Evolutionary conservation across 1,284 basidiomycete genomes (phyloP).

Genomic region (Cryptococcus sp.): DNA sequence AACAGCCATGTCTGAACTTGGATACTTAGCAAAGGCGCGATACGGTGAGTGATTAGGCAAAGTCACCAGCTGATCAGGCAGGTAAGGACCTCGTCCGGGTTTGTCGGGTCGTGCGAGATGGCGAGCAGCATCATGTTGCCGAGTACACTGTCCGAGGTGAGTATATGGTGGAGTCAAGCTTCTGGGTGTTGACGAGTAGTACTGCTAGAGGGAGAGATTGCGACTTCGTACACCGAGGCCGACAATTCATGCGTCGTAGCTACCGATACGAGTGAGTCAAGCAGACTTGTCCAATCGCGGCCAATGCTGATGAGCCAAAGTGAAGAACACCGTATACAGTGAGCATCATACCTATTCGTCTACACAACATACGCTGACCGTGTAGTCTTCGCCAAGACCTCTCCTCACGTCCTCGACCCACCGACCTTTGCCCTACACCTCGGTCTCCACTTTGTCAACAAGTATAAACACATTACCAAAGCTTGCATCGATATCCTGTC

Average conservation of each 20-base stretch:
- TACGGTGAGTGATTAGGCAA: neutral
- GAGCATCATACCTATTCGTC: conserved; percentile 27
- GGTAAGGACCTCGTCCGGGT: conserved; percentile 84
- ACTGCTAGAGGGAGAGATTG: conserved; percentile 74
- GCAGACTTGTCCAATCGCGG: neutral
- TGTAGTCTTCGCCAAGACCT: conserved; percentile 76
- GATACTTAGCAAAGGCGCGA: too few relatives aligned
- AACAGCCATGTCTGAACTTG: too few relatives aligned
- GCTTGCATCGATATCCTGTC: conserved; percentile 71
- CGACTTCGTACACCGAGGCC: conserved; percentile 68
- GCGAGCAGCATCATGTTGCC: conserved; percentile 46
- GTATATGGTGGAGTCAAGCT: conserved; percentile 27
- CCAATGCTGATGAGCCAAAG: conserved; percentile 48
- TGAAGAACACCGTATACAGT: conserved; percentile 93
- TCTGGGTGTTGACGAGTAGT: too few relatives aligned
- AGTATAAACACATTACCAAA: conserved; percentile 72
- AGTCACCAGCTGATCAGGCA: conserved; percentile 14
- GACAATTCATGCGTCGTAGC: conserved; percentile 80
- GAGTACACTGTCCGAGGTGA: conserved; percentile 52
- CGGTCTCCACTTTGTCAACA: conserved; percentile 73
- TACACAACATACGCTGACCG: conserved; percentile 11
- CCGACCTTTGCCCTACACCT: conserved; percentile 84
- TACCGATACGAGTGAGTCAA: conserved; percentile 73
- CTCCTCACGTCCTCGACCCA: conserved; percentile 72
- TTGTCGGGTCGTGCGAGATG: conserved; percentile 69